Evolutionary conservation across 257 asterid genomes (phyloP), one percentile per base, ranked within the genome.

Genomic region (Nicotiana noctiflora): DNA sequence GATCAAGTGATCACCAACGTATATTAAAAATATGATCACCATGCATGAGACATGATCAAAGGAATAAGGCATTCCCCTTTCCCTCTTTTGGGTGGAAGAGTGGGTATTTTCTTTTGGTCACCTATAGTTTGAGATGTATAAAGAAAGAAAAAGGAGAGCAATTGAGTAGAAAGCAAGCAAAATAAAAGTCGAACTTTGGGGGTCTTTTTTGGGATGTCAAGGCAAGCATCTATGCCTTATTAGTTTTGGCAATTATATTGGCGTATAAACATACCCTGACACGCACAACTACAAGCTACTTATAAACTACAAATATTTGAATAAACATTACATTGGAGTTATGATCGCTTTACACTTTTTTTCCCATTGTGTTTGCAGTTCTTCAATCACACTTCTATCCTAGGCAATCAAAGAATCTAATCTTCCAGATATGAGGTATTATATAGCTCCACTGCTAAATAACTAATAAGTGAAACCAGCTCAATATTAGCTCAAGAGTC

Each of bases 121-220:
- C 11, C 78, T 72, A 44, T 23, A 72, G 49, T 46, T 72, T 46
- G 40, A 21, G 60, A 72, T 23, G 59, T 23, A 18, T 5, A 56
- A 62, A 23, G 51, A 51, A 11, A 59, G n/a, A 4, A 25, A 6
- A 27, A 53, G 79, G 32, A 62, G 79, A 59, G 80, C 76, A 80
- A 83, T 88, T 92, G 97, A 94, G 97, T 91, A 85, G 90, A 91
- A 93, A 94, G 93, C 85, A 94, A 94, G 97, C 92, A 88, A 94
- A 88, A 82, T 85, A 88, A 79, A 81, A 77, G 49, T 18, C 52
- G 56, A 34, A 29, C 64, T 79, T 56, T 68, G 21, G 51, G 79
- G 32, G 63, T 79, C 44, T 77, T 76, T 80, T 91, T 85, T 83
- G 80, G 62, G 62, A 84, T 87, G 90, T 66, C 86, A 94, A 91